A percentile compares a stretch with the other conserved stretches of the same genome.
phyloP scores from a whole-genome alignment of 2,329 filamentous ascomycete species.

The Chaetomiaceae sp. region DNA sequence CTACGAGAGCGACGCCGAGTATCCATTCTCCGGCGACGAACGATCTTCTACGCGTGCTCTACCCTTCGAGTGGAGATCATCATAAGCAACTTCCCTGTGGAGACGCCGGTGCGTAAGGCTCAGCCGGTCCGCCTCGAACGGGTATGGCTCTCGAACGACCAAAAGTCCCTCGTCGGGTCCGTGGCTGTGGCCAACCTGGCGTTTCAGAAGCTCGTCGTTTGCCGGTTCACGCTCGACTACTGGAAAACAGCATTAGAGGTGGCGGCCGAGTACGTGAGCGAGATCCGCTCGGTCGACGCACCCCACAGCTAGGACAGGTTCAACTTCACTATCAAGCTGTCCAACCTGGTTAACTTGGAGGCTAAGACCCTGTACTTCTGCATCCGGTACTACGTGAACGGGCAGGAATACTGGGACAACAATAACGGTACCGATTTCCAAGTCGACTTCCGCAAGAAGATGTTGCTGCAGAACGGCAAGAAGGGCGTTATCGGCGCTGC shows the following conservation, averaged over 20 bases:
- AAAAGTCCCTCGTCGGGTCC: conserved; percentile 77
- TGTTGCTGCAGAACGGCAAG: conserved; percentile 56
- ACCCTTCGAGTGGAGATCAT: conserved; percentile 79
- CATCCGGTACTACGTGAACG: conserved; percentile 77
- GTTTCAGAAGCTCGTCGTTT: conserved; percentile 81
- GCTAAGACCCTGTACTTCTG: conserved; percentile 90
- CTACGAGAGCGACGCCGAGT: conserved; percentile 82
- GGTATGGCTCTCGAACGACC: conserved; percentile 80
- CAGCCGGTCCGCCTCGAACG: conserved; percentile 75
- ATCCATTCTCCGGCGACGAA: conserved; percentile 65
- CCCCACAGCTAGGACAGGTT: conserved; percentile 75
- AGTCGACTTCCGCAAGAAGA: conserved; percentile 82
- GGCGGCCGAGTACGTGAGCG: conserved; percentile 73
- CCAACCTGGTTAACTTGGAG: conserved; percentile 86
- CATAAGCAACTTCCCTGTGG: conserved; percentile 73
- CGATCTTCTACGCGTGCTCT: conserved; percentile 36
- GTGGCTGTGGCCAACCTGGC: conserved; percentile 82
- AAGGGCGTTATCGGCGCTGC: conserved; percentile 44
- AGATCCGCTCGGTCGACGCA: conserved; percentile 61
- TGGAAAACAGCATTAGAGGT: conserved; percentile 99
- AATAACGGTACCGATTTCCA: conserved; percentile 85
- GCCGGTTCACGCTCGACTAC: conserved; percentile 92
- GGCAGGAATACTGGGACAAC: conserved; percentile 92
- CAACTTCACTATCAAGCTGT: conserved; percentile 87
- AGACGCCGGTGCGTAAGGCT: conserved; percentile 55